Evolutionary conservation across 495 filamentous ascomycete genomes (phyloP), one percentile per base, ranked within the genome.

Genomic region (Penicillium coprophilum): DNA sequence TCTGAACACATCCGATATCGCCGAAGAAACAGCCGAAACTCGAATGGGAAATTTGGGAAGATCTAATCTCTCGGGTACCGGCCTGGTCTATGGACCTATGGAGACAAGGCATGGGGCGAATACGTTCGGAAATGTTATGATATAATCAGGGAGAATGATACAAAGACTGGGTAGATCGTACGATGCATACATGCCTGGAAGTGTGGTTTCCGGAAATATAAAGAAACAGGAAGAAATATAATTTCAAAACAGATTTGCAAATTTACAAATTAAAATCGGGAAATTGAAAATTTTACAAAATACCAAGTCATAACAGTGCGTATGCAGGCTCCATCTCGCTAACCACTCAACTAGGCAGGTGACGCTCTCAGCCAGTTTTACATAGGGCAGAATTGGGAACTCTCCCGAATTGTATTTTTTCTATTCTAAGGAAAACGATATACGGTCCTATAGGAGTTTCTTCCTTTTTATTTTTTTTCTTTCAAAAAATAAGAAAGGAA

Each of bases 311-410:
- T 44, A 44, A 32, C 46, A 41, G 34, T 51, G 49, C 49, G 49
- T 41, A 54, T 19, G 15, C 30, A 36, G 17, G 12, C 38, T 24
- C 52, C 52, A 54, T 53, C 30, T 53, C 52, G 43, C 52, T 46
- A 54, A 38, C 1, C 38, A 52, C 48, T 47, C 31, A 19, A 43
- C 38, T 53, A 53, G 50, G 50, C 50, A 53, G 50, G 50, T 53
- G 50, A 53, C 34, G 40, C 40, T 31, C 9, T 11, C 8, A 50
- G 47, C 47, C 47, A 23, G 31, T 9, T 21, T 32, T 20, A 39
- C 23, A 10, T 15, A 50, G 31, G 23, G 11, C 15, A 3, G 23
- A 51, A 43, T 43, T 13, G 40, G 20, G 20, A 41, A 13, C 17
- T 21, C 7, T 10, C 31, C 13, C 6, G 13, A 36, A 46, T 46